These are phyloP conservation scores for Graphilbum fragrans DNA, from an alignment of 2,329 filamentous ascomycete species.

Conservation along the genomic window DNA sequence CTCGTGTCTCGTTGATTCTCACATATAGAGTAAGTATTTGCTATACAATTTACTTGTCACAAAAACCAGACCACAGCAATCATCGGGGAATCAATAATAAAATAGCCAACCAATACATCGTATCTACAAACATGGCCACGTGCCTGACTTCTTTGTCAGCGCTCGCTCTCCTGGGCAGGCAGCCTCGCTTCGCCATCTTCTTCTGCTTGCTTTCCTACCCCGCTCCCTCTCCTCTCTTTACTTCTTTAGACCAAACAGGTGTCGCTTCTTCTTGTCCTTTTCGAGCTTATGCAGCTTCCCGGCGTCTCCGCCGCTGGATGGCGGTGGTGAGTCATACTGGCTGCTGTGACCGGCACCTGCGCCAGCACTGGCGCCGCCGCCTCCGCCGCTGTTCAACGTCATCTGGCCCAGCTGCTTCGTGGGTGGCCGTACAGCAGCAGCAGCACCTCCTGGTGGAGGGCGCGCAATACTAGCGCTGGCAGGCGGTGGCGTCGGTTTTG, in stretches of 20 bases:
- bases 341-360: constrained; percentile 10
- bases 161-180: too few relatives aligned
- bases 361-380: constrained; percentile 14
- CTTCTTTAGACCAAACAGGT: constrained; percentile 22
- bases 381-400: constrained; percentile 26
- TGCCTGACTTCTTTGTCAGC: too few relatives aligned
- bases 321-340: constrained; percentile 9
- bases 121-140: too few relatives aligned
- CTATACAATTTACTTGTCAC: too few relatives aligned
- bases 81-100: too few relatives aligned
- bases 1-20: too few relatives aligned
- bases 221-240: constrained; percentile 6
- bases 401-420: constrained; percentile 43
- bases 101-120: too few relatives aligned
- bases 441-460: background rate
- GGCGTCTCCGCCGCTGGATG: constrained; percentile 6
- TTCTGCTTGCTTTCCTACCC: too few relatives aligned
- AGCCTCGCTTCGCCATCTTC: too few relatives aligned
- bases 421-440: constrained; percentile 27
- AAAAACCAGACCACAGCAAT: too few relatives aligned
- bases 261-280: constrained; percentile 23
- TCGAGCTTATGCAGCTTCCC: constrained; percentile 37
- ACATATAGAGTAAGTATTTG: too few relatives aligned
- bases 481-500: constrained; percentile 34
- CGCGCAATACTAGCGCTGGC: constrained; percentile 12